Conservation (phyloP, 164 flowering plant species). For the Santalum album region DNA sequence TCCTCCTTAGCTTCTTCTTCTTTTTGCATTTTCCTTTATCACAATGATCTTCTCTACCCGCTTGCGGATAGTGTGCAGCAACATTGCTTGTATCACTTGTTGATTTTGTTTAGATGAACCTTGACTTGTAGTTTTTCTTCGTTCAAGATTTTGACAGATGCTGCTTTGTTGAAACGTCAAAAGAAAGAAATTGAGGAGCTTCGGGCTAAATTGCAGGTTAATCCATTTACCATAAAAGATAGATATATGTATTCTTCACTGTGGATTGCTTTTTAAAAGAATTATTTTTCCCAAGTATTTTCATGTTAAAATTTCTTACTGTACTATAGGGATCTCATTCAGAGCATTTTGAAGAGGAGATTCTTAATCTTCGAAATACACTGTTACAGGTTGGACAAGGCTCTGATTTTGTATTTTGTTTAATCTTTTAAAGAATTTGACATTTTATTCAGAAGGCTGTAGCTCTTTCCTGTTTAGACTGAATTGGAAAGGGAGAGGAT, state of each 20-base stretch:
- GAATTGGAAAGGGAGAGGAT: conserved; percentile 94
- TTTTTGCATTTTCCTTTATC: neutral
- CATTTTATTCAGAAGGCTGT: conserved; percentile 3
- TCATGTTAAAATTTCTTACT: neutral
- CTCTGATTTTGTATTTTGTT: conserved; percentile 1
- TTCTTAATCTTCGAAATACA: conserved; percentile 76
- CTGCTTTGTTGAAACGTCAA: conserved; percentile 94
- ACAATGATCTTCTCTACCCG: neutral
- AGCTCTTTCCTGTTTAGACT: conserved; percentile 34
- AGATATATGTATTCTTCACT: neutral
- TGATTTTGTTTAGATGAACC: neutral
- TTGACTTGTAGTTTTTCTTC: conserved; percentile 1
- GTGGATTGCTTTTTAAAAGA: conserved; percentile 1
- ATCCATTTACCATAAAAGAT: neutral
- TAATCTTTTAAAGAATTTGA: neutral
- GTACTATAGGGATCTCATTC: conserved; percentile 66
- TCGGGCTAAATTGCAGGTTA: conserved; percentile 79
- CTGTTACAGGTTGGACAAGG: conserved; percentile 54
- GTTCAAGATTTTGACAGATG: conserved; percentile 87
- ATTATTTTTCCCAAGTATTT: neutral
- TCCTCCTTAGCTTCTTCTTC: neutral
- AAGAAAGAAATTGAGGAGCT: conserved; percentile 97
- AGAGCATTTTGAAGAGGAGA: conserved; percentile 84
- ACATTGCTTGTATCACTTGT: neutral
- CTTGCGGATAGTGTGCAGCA: neutral